These are phyloP conservation scores for Persicaria tinctoria DNA, from an alignment of 148 eudicot genomes.

Conservation along the genomic window DNA sequence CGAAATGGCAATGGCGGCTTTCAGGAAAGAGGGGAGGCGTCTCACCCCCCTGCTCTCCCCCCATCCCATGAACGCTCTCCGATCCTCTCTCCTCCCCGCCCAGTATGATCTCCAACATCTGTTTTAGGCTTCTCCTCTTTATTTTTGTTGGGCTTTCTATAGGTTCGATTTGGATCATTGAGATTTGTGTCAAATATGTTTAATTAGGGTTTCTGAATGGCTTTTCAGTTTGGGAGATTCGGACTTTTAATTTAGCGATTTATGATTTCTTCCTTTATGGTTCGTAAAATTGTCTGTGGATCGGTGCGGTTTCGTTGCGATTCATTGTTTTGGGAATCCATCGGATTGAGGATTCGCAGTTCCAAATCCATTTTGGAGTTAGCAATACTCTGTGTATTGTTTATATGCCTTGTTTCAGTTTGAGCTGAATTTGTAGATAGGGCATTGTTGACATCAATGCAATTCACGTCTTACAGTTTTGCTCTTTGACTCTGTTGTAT, in stretches of 20 bases:
- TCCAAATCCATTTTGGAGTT: background rate
- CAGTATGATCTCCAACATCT: slow-evolving; percentile 28
- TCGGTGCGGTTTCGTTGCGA: background rate
- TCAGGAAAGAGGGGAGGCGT: slow-evolving; percentile 44
- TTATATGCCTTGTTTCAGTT: background rate
- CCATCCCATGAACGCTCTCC: slow-evolving; percentile 23
- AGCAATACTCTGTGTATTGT: background rate
- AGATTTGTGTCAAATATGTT: background rate
- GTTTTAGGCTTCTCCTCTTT: background rate
- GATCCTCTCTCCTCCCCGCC: slow-evolving; percentile 33
- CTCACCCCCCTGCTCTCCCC: slow-evolving; percentile 31
- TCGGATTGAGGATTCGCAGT: too few relatives aligned
- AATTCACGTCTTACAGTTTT: background rate
- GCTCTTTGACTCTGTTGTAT: slow-evolving; percentile 11
- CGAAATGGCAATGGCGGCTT: slow-evolving; percentile 50
- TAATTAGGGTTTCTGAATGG: slow-evolving; percentile 1
- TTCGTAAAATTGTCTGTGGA: background rate
- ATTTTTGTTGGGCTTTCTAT: background rate
- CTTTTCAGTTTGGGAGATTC: background rate
- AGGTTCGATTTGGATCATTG: background rate
- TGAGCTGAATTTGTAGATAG: background rate
- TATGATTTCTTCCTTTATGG: background rate
- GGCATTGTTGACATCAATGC: background rate
- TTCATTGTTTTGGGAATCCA: background rate
- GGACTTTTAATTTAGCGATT: background rate